Percentiles rank a stretch among this genome's conserved stretches.
Conservation (phyloP, 257 asterid species). For the Solanum lycopersicoides region DNA sequence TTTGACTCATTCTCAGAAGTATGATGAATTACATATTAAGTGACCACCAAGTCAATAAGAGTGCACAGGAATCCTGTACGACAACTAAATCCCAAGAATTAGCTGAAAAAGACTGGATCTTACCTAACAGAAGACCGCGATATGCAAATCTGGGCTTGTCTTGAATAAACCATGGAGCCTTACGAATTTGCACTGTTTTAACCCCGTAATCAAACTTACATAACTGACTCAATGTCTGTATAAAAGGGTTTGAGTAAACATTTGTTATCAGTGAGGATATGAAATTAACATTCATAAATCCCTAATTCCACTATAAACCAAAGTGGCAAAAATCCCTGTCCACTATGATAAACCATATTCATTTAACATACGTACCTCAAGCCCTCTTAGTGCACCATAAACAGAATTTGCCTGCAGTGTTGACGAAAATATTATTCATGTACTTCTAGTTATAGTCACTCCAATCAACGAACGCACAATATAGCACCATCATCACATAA, state of each 20-base stretch:
- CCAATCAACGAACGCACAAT: neutral
- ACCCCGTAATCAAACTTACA: slow-evolving; percentile 66
- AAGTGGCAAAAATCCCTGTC: neutral
- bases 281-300: neutral
- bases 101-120: neutral
- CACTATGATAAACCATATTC: neutral
- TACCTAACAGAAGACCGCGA: slow-evolving; percentile 85
- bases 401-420: slow-evolving; percentile 71
- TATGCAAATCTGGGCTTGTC: slow-evolving; percentile 82
- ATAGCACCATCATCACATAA: neutral
- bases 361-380: slow-evolving; percentile 50
- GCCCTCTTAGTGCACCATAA: slow-evolving; percentile 77
- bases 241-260: neutral
- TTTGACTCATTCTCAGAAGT: neutral
- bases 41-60: neutral
- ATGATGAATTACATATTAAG: neutral
- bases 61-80: neutral
- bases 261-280: neutral
- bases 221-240: slow-evolving; percentile 83
- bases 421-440: neutral
- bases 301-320: neutral
- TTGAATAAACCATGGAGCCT: slow-evolving; percentile 86
- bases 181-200: slow-evolving; percentile 52
- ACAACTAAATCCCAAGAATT: neutral
- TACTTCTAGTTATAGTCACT: neutral